These are phyloP conservation scores for Blastomyces gilchristii DNA, from an alignment of 2,329 filamentous ascomycete species.

Conservation along the genomic window DNA sequence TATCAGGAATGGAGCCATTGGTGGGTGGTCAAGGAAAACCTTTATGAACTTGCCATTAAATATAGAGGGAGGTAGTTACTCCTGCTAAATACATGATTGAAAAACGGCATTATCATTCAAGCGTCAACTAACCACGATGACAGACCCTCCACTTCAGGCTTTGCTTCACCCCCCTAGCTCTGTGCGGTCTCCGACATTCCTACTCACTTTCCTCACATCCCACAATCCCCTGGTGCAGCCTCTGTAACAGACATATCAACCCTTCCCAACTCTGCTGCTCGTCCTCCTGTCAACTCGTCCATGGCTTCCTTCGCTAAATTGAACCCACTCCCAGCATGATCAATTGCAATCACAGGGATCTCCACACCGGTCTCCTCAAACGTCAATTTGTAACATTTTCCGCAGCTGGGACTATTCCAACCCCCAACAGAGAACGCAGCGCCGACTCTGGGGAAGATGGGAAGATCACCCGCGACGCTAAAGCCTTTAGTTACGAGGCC, in stretches of 20 bases:
- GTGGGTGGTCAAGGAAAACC: slow-evolving; percentile 32
- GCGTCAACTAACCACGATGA: neutral
- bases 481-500: slow-evolving; percentile 27
- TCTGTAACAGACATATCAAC: slow-evolving; percentile 11
- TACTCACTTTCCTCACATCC: neutral
- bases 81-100: neutral
- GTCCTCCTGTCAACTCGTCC: slow-evolving; percentile 39
- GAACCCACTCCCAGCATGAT: slow-evolving; percentile 36
- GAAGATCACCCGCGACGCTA: slow-evolving; percentile 35
- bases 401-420: slow-evolving; percentile 42
- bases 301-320: slow-evolving; percentile 42
- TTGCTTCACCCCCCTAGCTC: neutral
- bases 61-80: slow-evolving; percentile 10
- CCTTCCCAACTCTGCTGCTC: slow-evolving; percentile 35
- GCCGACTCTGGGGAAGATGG: slow-evolving; percentile 41
- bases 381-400: slow-evolving; percentile 43
- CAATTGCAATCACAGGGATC: slow-evolving; percentile 42
- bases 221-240: neutral
- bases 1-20: slow-evolving; percentile 3
- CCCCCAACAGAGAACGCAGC: slow-evolving; percentile 39
- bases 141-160: neutral
- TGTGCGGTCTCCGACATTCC: neutral
- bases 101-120: neutral
- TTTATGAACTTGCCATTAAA: slow-evolving; percentile 35
- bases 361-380: slow-evolving; percentile 36